Evolutionary conservation across 805 yeast genomes (phyloP), one percentile per base, ranked within the genome.

Genomic region (Kodamaea nitidulidarum): DNA sequence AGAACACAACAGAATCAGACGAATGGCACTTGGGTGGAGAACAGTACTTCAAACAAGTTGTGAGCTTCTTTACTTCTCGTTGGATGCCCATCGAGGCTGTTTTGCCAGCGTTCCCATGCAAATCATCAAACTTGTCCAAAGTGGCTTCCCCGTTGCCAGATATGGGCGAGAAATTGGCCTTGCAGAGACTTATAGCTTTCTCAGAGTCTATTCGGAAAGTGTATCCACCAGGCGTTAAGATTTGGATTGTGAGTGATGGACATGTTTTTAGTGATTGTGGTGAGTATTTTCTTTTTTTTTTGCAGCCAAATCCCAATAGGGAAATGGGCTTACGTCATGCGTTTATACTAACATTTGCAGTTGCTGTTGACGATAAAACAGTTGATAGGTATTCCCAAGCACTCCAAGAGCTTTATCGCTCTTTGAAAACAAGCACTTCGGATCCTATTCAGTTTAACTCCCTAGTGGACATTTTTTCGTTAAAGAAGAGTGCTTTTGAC

Each of bases 31-130:
- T 49, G 6, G 66, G 65, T 7, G 81, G 81, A 2, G 58, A 66
- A 33, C 64, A 52, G 0, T 58, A 61, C 31, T 78, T 78, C 46
- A 52, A 65, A 7, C 55, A 61, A 18, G 65, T 62, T 38, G 67
- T 71, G 4, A 59, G 61, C 20, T 75, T 70, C 50, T 78, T 74
- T 50, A 75, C 79, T 16, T 63, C 70, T 29, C 65, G 78, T 51
- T 59, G 63, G 45, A 39, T 67, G 21, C 67, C 66, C 28, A 65
- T 78, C 44, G 79, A 77, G 53, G 75, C 78, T 10, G 79, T 77
- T 7, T 58, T 78, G 36, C 84, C 84, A 4, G 84, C 84, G 0
- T 78, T 78, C 44, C 84, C 84, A 7, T 78, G 83, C 49, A 78
- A 78, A 51, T 74, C 81, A 0, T 76, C 81, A n/a, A 78, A 78